phyloP scores from a whole-genome alignment of 2,329 filamentous ascomycete genomes.

The Pestalotiopsis fici region DNA sequence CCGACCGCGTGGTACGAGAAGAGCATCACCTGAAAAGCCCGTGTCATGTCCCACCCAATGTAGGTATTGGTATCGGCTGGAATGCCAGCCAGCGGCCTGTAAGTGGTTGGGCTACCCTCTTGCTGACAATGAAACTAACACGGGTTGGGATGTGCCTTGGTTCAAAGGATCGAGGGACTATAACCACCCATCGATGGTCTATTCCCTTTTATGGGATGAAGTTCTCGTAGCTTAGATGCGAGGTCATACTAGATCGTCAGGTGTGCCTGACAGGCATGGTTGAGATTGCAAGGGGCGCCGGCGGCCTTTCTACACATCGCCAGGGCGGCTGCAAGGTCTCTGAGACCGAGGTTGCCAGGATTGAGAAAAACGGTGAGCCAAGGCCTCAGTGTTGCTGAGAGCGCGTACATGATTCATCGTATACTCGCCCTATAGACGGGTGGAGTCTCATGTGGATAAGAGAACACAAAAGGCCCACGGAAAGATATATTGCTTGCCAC shows the following conservation, averaged over 20 bases:
- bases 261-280: not conserved
- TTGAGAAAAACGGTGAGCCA: not conserved
- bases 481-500: not conserved
- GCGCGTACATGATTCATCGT: not conserved
- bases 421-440: not conserved
- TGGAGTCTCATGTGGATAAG: too few species aligned
- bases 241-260: not conserved
- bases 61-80: not conserved
- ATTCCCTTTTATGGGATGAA: not conserved
- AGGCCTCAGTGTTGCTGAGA: not conserved
- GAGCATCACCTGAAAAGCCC: not conserved
- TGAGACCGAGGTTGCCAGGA: not conserved
- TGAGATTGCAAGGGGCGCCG: not conserved
- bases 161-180: not conserved
- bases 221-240: not conserved
- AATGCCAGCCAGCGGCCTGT: not conserved
- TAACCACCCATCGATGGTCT: not conserved
- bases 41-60: not conserved
- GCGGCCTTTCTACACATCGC: not conserved
- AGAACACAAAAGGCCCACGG: not conserved
- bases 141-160: not conserved
- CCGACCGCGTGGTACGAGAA: not conserved
- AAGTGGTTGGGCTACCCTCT: not conserved
- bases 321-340: not conserved
- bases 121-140: not conserved